phyloP scores from a whole-genome alignment of 352 stramenopile species.

The Phytophthora ohioensis region DNA sequence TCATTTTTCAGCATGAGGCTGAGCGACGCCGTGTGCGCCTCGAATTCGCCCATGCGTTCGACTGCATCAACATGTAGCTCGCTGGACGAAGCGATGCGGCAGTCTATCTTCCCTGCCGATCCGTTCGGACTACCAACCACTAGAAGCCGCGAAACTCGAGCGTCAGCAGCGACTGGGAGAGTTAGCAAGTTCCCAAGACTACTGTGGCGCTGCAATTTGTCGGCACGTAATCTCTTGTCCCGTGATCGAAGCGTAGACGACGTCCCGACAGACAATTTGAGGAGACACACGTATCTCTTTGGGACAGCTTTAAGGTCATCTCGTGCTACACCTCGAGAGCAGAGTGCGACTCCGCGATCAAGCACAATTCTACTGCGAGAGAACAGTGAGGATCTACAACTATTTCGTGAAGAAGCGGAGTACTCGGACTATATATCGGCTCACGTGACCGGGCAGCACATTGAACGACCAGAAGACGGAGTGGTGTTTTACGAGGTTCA shows the following conservation, averaged over 20 bases:
- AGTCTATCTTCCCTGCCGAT: constrained; percentile 40
- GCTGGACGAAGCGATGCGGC: constrained; percentile 38
- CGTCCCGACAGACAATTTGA: constrained; percentile 4
- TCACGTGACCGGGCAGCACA: constrained; percentile 53
- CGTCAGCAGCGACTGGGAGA: constrained; percentile 4
- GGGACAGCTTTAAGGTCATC: constrained; percentile 13
- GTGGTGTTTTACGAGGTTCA: constrained; percentile 80
- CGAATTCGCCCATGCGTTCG: constrained; percentile 36
- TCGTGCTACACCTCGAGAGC: constrained; percentile 5
- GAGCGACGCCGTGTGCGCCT: constrained; percentile 33
- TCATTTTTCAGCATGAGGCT: constrained; percentile 31
- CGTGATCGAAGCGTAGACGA: constrained; percentile 22
- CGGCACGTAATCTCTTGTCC: constrained; percentile 31
- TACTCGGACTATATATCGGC: constrained; percentile 83
- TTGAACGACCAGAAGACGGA: constrained; percentile 49
- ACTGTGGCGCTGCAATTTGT: constrained; percentile 38
- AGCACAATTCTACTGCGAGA: constrained; percentile 49
- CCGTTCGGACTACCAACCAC: constrained; percentile 22
- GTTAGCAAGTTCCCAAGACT: constrained; percentile 30
- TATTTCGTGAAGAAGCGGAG: constrained; percentile 80
- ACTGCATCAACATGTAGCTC: constrained; percentile 46
- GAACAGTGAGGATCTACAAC: constrained; percentile 47
- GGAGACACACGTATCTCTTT: constrained; percentile 27
- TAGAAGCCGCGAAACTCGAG: constrained; percentile 31
- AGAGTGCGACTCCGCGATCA: constrained; percentile 20